phyloP scores from a whole-genome alignment of 1,284 basidiomycete species.

The Irpex sp. region DNA sequence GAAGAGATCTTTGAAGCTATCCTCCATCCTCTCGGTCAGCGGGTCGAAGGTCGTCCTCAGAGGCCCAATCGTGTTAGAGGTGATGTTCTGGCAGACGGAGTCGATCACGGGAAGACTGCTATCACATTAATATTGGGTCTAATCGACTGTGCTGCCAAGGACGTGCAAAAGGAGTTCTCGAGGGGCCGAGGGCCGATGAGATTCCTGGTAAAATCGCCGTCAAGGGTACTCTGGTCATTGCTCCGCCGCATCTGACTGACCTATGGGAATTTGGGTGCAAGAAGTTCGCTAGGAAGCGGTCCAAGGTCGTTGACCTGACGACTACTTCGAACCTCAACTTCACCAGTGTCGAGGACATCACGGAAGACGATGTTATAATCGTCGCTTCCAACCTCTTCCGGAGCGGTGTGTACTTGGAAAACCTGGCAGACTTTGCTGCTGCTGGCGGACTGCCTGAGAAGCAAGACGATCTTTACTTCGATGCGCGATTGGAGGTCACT shows the following conservation, averaged over 20 bases:
- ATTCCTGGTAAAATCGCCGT: constrained; percentile 77
- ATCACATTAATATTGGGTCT: constrained; percentile 94
- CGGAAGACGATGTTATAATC: constrained; percentile 89
- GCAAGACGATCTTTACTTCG: constrained; percentile 89
- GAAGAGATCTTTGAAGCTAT: constrained; percentile 95
- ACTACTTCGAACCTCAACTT: constrained; percentile 81
- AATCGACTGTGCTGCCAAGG: constrained; percentile 74
- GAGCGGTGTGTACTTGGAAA: constrained; percentile 80
- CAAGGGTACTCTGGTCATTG: constrained; percentile 87
- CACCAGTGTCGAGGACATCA: constrained; percentile 80
- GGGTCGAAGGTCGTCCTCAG: constrained; percentile 91
- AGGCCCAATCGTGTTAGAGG: constrained; percentile 83
- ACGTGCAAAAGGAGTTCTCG: constrained; percentile 65
- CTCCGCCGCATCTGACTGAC: constrained; percentile 90
- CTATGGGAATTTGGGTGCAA: constrained; percentile 92
- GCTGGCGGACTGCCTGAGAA: constrained; percentile 69
- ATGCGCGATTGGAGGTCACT: constrained; percentile 76
- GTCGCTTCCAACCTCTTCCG: constrained; percentile 90
- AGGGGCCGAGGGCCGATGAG: constrained; percentile 44
- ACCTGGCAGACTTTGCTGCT: constrained; percentile 77
- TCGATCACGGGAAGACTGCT: constrained; percentile 97
- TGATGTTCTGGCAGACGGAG: constrained; percentile 95
- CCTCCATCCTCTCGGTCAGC: constrained; percentile 89
- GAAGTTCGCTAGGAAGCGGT: constrained; percentile 81
- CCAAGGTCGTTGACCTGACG: constrained; percentile 79